These are phyloP conservation scores for Lavandula angustifolia DNA, from an alignment of 257 asterid genomes.

Conservation along the genomic window DNA sequence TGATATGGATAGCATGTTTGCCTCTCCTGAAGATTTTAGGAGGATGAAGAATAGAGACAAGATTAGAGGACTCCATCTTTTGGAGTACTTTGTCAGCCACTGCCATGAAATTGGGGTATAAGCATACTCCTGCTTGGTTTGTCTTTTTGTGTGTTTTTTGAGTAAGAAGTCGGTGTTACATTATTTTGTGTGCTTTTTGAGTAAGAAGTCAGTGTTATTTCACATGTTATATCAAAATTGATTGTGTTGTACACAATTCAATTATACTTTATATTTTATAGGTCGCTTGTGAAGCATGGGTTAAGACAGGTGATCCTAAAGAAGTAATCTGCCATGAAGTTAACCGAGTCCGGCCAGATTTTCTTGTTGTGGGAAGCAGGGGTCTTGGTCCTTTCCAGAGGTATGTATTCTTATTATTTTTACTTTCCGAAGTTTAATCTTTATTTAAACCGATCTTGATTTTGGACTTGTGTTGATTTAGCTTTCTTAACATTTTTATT, in stretches of 20 bases:
- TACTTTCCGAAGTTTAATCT: neutral
- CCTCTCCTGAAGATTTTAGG: slow-evolving; percentile 75
- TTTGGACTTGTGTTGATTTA: neutral
- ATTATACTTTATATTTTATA: slow-evolving; percentile 27
- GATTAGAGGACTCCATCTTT: slow-evolving; percentile 66
- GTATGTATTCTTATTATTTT: slow-evolving; percentile 37
- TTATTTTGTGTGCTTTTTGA: slow-evolving; percentile 2
- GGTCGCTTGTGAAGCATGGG: slow-evolving; percentile 91
- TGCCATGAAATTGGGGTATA: slow-evolving; percentile 86
- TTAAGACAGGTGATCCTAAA: slow-evolving; percentile 74
- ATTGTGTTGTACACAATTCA: neutral
- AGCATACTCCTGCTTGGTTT: neutral
- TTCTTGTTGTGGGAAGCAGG: slow-evolving; percentile 84
- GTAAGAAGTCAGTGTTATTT: neutral
- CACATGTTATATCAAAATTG: neutral
- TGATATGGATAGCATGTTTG: slow-evolving; percentile 72
- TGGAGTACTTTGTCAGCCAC: slow-evolving; percentile 80
- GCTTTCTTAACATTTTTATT: neutral
- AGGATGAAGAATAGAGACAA: slow-evolving; percentile 54
- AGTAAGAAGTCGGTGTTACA: neutral
- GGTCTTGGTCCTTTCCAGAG: slow-evolving; percentile 92
- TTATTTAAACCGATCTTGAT: neutral
- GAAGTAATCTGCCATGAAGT: slow-evolving; percentile 80
- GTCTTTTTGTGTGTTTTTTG: neutral
- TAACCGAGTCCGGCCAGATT: slow-evolving; percentile 64